Base-by-base conservation (phyloP, 306 rosid species). In the Castanospermum australe region DNA sequence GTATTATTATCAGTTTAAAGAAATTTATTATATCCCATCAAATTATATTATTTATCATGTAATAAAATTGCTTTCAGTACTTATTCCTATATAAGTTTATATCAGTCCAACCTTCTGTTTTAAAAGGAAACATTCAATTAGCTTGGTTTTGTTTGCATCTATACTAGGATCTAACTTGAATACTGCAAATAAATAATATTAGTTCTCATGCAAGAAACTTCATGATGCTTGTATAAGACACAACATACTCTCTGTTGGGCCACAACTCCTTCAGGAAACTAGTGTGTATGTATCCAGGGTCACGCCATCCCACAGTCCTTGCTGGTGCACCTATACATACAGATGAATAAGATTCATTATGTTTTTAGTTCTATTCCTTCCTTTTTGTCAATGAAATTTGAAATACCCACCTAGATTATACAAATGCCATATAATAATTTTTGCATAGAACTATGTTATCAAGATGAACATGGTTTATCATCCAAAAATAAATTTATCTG, bases 231-330 rank as follows among this genome's bases (percentile, higher is more conserved):
- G 70, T 71, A 17, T 52, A 77, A 56, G 79, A 52, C 70, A 60
- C 18, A 65, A 65, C 86, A 73, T 89, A 92, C 98, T 62, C 79
- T 84, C 60, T 84, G 82, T 88, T 90, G 48, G 97, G 98, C 98
- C 98, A 94, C 76, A 94, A 63, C 33, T 91, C 92, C 85, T 86
- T 94, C 67, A 94, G 83, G 81, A 94, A 94, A 82, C 91, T 82
- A 38, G 95, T 92, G 85, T 92, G 98, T 75, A 91, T 91, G 83
- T 75, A 94, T 75, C 97, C 97, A 15, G 98, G 99, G 74, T 92
- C 95, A 70, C 97, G 91, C 99, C 99, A 92, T 78, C 97, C 99
- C 47, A 89, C 95, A 24, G 97, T 91, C 48, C 92, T 89, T 79
- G 97, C 99, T 0, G 97, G 97, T 82, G 97, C 97, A 71, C 97